A percentile compares a stretch with the other conserved stretches of the same genome.
Evolutionary conservation across 179 eudicot species (phyloP).

Genomic region (Beta corolliflora): DNA sequence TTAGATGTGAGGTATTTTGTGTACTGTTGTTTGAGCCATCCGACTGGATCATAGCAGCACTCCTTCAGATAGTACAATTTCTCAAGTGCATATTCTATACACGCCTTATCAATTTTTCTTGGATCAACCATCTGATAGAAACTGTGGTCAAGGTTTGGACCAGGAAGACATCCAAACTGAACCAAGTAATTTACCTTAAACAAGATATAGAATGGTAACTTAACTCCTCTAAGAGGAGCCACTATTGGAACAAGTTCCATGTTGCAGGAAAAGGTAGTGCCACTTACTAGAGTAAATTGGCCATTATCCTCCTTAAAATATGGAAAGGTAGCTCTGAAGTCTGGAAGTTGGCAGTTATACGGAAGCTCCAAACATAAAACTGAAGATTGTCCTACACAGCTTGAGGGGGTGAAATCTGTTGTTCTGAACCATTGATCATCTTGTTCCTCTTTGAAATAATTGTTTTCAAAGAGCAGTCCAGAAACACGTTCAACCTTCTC

Average conservation of each 20-base stretch:
- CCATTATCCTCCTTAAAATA: slow-evolving; percentile 48
- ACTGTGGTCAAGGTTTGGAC: slow-evolving; percentile 56
- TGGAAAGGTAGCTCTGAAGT: slow-evolving; percentile 55
- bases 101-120: slow-evolving; percentile 29
- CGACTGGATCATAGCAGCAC: slow-evolving; percentile 78
- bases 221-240: slow-evolving; percentile 46
- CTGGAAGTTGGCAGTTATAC: slow-evolving; percentile 37
- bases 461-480: slow-evolving; percentile 20
- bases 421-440: slow-evolving; percentile 78
- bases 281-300: slow-evolving; percentile 41
- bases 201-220: slow-evolving; percentile 65
- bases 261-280: slow-evolving; percentile 49
- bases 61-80: slow-evolving; percentile 54
- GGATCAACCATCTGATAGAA: slow-evolving; percentile 81
- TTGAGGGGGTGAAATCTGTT: slow-evolving; percentile 65
- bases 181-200: slow-evolving; percentile 72
- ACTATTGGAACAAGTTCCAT: slow-evolving; percentile 65
- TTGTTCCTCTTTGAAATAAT: slow-evolving; percentile 46
- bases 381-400: slow-evolving; percentile 72
- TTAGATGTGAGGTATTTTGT: slow-evolving; percentile 34
- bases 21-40: slow-evolving; percentile 62
- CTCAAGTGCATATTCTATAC: slow-evolving; percentile 68
- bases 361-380: background rate
- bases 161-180: slow-evolving; percentile 77
- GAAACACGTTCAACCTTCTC: slow-evolving; percentile 36